Base-by-base conservation (phyloP, 495 filamentous ascomycete species). In the Hypoxylon crocopeplum region DNA sequence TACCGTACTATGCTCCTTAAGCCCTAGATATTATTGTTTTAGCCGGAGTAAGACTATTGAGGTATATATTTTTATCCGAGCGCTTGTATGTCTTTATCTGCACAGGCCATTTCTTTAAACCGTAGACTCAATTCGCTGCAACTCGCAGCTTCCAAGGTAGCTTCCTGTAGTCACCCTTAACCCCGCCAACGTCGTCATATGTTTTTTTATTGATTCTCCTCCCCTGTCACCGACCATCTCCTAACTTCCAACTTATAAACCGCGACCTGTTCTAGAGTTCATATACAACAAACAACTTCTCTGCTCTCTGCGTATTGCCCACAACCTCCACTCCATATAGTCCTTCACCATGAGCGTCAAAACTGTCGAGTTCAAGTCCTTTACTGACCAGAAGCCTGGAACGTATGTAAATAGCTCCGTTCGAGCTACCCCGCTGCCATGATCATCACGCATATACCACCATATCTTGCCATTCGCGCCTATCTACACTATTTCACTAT, bases 311-410 rank as follows among this genome's bases (percentile, higher is more conserved):
- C 21, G 3, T 25, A 44, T 24, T 32, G 3, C 12, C 16, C 24
- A 46, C 30, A 46, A 6, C 10, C 10, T 7, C 6, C 46, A 17
- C 34, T 38, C 13, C 11, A 48, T 45, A 17, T 3, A 11, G 24
- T 6, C 11, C 20, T 21, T 36, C 41, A 67, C 36, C 62, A 92
- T 94, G 89, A 87, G 85, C 66, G 77, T 90, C 73, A 82, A 89
- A 72, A 88, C 84, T 11, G 86, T 95, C 57, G 82, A 85, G 49
- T 79, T 94, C 71, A 86, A 83, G 66, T 85, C 92, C 53, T 96
- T 90, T 73, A 82, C 86, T 20, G 94, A 97, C 80, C 94, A 98
- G 84, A 98, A 98, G 82, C 94, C 94, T 52, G 94, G 94, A 84
- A 98, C 95, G 94, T 97, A 88, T 75, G 93, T 88, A 55, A 53